phyloP scores from a whole-genome alignment of 352 stramenopile species.

The Globisporangium ultimum region DNA sequence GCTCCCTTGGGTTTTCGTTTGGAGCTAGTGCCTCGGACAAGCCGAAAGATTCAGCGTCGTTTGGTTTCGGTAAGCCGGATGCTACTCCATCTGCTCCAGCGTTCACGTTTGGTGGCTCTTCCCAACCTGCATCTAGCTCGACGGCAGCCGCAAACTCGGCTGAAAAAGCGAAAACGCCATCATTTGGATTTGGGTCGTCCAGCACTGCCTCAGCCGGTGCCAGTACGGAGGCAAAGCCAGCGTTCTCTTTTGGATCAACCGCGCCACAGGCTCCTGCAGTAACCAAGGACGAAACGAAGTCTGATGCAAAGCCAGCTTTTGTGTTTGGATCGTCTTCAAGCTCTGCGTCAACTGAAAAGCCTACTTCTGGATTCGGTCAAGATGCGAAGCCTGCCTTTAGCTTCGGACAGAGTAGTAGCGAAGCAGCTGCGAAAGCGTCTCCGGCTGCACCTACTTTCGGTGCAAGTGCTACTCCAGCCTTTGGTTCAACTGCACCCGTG shows the following conservation, averaged over 20 bases:
- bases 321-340: constrained; percentile 35
- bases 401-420: constrained; percentile 6
- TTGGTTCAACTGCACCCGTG: constrained; percentile 9
- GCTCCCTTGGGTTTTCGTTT: constrained; percentile 9
- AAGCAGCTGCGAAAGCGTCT: constrained; percentile 1
- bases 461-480: constrained; percentile 15
- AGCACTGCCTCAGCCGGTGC: constrained; percentile 11
- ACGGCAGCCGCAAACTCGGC: neutral
- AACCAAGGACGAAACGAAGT: constrained; percentile 4
- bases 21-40: constrained; percentile 2
- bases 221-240: constrained; percentile 19
- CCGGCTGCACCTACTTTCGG: constrained; percentile 9
- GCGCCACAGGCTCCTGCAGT: neutral
- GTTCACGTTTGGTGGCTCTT: constrained; percentile 20
- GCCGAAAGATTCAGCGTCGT: constrained; percentile 5
- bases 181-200: constrained; percentile 21
- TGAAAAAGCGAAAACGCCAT: neutral
- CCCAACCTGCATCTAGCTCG: neutral
- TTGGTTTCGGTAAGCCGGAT: constrained; percentile 19
- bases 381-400: constrained; percentile 15
- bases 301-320: constrained; percentile 26
- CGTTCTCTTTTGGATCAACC: constrained; percentile 17
- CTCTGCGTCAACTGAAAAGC: constrained; percentile 17
- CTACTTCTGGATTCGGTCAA: constrained; percentile 24
- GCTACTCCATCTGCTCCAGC: constrained; percentile 16